Percentiles rank a stretch among this genome's conserved stretches.
Conservation (phyloP, 75 land plant species). For the Pinus albicaulis region DNA sequence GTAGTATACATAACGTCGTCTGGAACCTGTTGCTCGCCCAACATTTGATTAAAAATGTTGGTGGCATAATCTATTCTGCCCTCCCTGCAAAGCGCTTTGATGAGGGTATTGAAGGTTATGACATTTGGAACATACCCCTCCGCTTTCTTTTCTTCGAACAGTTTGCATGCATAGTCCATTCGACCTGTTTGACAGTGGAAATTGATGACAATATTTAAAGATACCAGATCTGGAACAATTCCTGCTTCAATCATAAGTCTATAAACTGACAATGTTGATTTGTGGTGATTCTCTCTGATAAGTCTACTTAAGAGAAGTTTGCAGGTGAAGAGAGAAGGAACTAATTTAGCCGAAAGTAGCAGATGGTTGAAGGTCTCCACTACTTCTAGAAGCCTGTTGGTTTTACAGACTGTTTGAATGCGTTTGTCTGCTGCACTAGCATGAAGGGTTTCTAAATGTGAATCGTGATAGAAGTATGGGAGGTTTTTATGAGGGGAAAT, state of each 20-base stretch:
- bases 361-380: no score
- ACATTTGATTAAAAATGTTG: slow-evolving; percentile 9
- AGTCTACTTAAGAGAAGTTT: no score
- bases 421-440: no score
- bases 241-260: slow-evolving; percentile 23
- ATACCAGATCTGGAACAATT: slow-evolving; percentile 18
- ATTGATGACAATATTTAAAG: slow-evolving; percentile 22
- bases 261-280: slow-evolving; percentile 14
- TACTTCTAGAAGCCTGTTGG: no score
- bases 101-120: slow-evolving; percentile 5
- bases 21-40: background rate
- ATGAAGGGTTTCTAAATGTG: no score
- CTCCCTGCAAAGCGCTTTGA: slow-evolving; percentile 21
- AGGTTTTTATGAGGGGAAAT: no score
- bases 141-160: slow-evolving; percentile 25
- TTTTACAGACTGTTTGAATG: no score
- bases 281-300: slow-evolving; percentile 2
- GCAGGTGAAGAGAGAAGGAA: no score
- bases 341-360: no score
- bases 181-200: slow-evolving; percentile 27
- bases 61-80: slow-evolving; percentile 7
- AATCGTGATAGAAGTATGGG: no score
- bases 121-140: slow-evolving; percentile 7
- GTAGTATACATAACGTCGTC: slow-evolving; percentile 18
- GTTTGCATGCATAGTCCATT: slow-evolving; percentile 22